A percentile compares a stretch with the other conserved stretches of the same genome.
Conservation (phyloP, 78 protist genomes). For the Protostelium mycophagum region DNA sequence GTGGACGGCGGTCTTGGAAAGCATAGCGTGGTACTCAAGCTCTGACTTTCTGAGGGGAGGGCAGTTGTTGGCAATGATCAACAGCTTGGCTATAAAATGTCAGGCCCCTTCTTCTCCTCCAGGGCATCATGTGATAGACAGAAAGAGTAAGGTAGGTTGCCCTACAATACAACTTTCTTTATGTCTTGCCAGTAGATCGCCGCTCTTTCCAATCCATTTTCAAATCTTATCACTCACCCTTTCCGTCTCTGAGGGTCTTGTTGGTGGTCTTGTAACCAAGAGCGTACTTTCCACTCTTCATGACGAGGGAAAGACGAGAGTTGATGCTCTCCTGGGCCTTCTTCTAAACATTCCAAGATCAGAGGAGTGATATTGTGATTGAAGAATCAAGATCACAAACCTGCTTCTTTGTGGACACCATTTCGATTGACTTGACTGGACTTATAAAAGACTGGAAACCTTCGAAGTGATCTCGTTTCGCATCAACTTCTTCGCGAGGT, state of each 20-base stretch:
- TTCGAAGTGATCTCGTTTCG: background rate
- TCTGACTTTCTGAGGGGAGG: conserved; percentile 97
- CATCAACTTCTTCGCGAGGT: background rate
- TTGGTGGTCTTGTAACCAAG: conserved; percentile 95
- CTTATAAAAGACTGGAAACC: background rate
- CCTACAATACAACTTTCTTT: background rate
- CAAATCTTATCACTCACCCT: conserved; percentile 22
- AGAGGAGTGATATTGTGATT: background rate
- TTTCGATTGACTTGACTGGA: background rate
- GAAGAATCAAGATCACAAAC: background rate
- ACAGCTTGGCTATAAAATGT: conserved; percentile 83
- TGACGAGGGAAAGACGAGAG: conserved; percentile 95
- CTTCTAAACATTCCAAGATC: conserved; percentile 57
- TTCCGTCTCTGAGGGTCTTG: conserved; percentile 90
- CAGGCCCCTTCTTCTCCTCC: background rate
- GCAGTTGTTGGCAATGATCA: conserved; percentile 96
- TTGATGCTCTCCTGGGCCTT: conserved; percentile 86
- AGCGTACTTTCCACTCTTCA: conserved; percentile 96
- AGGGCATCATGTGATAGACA: background rate
- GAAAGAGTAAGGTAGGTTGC: background rate
- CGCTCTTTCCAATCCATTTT: too few relatives aligned
- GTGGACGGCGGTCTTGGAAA: conserved; percentile 93
- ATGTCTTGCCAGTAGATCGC: background rate
- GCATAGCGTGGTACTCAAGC: conserved; percentile 99
- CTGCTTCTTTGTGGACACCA: background rate